Evolutionary conservation across 1,284 basidiomycete genomes (phyloP), one percentile per base, ranked within the genome.

Genomic region (Singerocomus inundabilis): DNA sequence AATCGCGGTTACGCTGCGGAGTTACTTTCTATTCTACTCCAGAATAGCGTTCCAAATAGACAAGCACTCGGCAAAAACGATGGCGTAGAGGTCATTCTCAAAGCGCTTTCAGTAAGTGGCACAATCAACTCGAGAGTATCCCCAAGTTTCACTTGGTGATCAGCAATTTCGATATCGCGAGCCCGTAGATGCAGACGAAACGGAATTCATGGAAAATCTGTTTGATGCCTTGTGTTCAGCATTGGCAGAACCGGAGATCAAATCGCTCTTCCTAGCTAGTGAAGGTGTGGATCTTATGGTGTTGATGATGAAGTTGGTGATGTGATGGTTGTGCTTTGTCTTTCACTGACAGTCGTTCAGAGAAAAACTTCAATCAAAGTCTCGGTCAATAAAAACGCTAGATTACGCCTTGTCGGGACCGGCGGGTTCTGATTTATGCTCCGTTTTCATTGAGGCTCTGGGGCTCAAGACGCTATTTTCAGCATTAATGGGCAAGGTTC

Each of bases 271-370:
- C 71, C 70, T 94, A 9, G 80, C 85, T n/a, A 87, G 85, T 10
- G 97, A 99, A 68, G 97, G 97, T 1, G 84, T 94, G 11, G 97
- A 99, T 61, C 78, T 99, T 24, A 98, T 99, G 94, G 81, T 97
- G 18, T 75, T 98, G 52, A 88, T 98, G 76, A 91, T 98, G 84
- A 94, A 89, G 91, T 94, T 58, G 40, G 84, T 70, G 26, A 25
- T 58, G 46, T 43, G 36, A 36, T 48, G 3, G 29, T 33, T 21
- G 36, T 5, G 21, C 11, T 4, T 26, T 43, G 4, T 40, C 45
- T 25, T 43, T 52, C n/a, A 33, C 51, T 58, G 32, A 52, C 45
- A 54, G 36, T 57, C 49, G 25, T 47, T 46, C 42, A 95, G 92
- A 68, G 89, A 91, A 57, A 97, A 93, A 67, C 80, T 80, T 57